phyloP scores from a whole-genome alignment of 2,329 filamentous ascomycete genomes.

The Penicillium sp. region DNA sequence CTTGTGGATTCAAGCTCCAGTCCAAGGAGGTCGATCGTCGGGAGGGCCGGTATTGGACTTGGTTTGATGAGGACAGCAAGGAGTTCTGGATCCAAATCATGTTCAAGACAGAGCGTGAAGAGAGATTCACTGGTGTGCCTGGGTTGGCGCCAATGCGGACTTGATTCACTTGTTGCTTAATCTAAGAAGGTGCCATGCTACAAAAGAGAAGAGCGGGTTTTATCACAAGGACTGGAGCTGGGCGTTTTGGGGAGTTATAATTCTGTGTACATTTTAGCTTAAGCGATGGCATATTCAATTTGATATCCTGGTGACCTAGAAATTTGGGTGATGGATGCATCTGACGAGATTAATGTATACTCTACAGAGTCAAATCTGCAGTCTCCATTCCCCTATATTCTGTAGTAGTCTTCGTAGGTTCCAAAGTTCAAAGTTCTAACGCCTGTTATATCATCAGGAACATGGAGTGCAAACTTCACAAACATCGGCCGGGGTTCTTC shows the following conservation, averaged over 20 bases:
- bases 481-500: background rate
- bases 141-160: slow-evolving; percentile 56
- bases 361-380: background rate
- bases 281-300: slow-evolving; percentile 1
- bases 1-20: slow-evolving; percentile 93
- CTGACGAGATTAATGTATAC: background rate
- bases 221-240: background rate
- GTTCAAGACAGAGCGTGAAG: slow-evolving; percentile 97
- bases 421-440: too few relatives aligned
- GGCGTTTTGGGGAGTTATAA: background rate
- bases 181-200: background rate
- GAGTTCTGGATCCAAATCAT: slow-evolving; percentile 98
- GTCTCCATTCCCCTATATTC: too few relatives aligned
- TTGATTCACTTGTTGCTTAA: slow-evolving; percentile 17
- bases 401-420: too few relatives aligned
- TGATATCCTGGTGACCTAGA: background rate
- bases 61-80: slow-evolving; percentile 93
- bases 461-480: background rate
- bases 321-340: background rate
- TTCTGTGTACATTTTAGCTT: background rate
- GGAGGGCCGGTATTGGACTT: slow-evolving; percentile 85
- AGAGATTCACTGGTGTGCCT: slow-evolving; percentile 72
- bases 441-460: background rate
- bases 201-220: background rate
- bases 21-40: slow-evolving; percentile 87